Evolutionary conservation across 2,329 filamentous ascomycete genomes (phyloP).

Genomic region (Penicillium palitans): DNA sequence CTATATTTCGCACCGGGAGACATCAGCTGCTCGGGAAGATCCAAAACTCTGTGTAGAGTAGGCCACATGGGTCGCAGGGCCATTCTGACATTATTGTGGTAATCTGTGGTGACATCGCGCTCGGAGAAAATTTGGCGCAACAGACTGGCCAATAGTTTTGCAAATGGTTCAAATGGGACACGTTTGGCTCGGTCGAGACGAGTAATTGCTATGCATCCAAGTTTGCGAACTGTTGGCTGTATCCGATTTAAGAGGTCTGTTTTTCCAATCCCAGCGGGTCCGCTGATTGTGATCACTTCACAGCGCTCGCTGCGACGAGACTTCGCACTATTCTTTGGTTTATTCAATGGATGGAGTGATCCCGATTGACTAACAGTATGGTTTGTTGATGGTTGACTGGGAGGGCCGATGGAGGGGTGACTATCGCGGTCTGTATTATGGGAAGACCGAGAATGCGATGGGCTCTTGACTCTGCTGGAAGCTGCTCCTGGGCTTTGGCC

Average conservation of each 20-base stretch:
- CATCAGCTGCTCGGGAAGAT: constrained; percentile 66
- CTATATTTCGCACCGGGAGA: constrained; percentile 41
- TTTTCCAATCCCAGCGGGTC: constrained; percentile 60
- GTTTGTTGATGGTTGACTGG: constrained; percentile 36
- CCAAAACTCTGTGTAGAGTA: constrained; percentile 58
- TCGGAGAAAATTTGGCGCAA: constrained; percentile 67
- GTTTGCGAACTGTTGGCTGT: constrained; percentile 56
- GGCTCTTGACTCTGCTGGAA: constrained; percentile 37
- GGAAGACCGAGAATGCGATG: constrained; percentile 40
- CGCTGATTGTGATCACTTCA: constrained; percentile 60
- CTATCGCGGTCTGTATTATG: constrained; percentile 34
- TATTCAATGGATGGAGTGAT: constrained; percentile 31
- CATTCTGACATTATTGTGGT: constrained; percentile 59
- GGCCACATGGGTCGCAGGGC: constrained; percentile 60
- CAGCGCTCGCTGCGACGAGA: constrained; percentile 56
- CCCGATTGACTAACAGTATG: constrained; percentile 36
- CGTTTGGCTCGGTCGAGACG: constrained; percentile 61
- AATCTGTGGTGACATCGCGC: constrained; percentile 61
- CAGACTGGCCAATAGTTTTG: constrained; percentile 60
- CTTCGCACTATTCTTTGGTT: constrained; percentile 49
- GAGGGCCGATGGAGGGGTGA: constrained; percentile 29
- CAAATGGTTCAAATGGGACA: constrained; percentile 62
- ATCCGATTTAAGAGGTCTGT: constrained; percentile 60
- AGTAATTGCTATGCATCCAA: constrained; percentile 61
- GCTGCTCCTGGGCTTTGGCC: constrained; percentile 7